phyloP scores from a whole-genome alignment of 2,329 filamentous ascomycete species.

The Colletotrichum cuscutae region DNA sequence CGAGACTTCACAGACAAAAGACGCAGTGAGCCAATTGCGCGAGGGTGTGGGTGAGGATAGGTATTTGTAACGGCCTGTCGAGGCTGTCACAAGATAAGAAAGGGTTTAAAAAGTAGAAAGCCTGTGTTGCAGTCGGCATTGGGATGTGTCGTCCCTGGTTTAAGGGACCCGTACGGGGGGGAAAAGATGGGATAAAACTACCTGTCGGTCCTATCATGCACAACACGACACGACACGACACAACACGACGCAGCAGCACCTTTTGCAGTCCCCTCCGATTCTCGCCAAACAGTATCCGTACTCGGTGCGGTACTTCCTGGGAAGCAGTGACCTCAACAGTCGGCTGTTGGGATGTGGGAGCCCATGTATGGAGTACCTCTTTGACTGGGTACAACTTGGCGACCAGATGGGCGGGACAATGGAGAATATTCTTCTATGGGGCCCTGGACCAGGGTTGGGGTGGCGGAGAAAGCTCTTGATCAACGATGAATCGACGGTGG shows the following conservation, averaged over 20 bases:
- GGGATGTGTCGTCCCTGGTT: conserved; percentile 29
- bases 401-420: conserved; percentile 14
- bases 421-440: neutral
- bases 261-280: neutral
- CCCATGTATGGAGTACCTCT: neutral
- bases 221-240: conserved; percentile 14
- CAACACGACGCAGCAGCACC: conserved; percentile 3
- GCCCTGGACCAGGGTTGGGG: conserved; percentile 10
- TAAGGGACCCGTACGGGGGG: conserved; percentile 25
- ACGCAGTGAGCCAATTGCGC: neutral
- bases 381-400: neutral
- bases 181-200: conserved; percentile 17
- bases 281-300: neutral
- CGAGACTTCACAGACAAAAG: neutral
- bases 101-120: conserved; percentile 3
- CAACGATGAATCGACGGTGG: conserved; percentile 2
- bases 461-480: conserved; percentile 26
- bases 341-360: neutral
- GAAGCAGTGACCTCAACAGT: conserved; percentile 11
- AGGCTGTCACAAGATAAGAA: conserved; percentile 31
- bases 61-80: conserved; percentile 31
- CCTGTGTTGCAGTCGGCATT: conserved; percentile 27
- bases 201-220: conserved; percentile 25
- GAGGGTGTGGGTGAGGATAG: conserved; percentile 14
- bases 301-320: neutral